phyloP scores from a whole-genome alignment of 2,329 filamentous ascomycete genomes.

The Arthrobotrys iridis region DNA sequence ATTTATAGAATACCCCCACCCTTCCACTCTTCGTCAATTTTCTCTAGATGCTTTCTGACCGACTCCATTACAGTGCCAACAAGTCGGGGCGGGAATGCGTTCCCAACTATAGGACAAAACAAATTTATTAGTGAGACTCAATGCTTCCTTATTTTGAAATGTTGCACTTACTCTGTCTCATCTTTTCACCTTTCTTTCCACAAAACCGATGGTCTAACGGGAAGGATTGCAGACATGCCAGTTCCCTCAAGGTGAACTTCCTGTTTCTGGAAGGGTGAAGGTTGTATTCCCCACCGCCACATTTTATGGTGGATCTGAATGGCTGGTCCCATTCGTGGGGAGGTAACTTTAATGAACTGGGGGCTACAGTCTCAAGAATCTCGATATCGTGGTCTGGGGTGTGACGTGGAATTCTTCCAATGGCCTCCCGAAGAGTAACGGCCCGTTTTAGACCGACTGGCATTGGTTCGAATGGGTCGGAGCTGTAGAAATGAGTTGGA shows the following conservation, averaged over 20 bases:
- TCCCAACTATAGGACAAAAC: constrained; percentile 20
- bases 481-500: constrained; percentile 67
- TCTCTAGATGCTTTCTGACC: constrained; percentile 41
- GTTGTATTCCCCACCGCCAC: constrained; percentile 69
- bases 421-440: constrained; percentile 63
- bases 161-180: constrained; percentile 39
- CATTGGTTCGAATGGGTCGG: constrained; percentile 59
- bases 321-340: constrained; percentile 56
- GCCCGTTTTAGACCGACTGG: constrained; percentile 57
- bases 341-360: constrained; percentile 59
- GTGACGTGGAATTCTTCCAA: constrained; percentile 62
- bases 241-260: constrained; percentile 74
- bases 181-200: constrained; percentile 44
- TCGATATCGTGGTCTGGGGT: constrained; percentile 60
- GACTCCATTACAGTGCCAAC: constrained; percentile 47
- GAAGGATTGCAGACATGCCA: constrained; percentile 76
- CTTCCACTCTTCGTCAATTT: constrained; percentile 49
- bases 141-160: not conserved
- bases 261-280: constrained; percentile 74
- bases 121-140: not conserved
- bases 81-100: constrained; percentile 46
- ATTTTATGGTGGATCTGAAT: constrained; percentile 69
- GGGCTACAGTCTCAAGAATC: constrained; percentile 57
- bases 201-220: constrained; percentile 70
- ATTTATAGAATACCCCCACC: constrained; percentile 37